Evolutionary conservation across 495 filamentous ascomycete species (phyloP).

Genomic region (Neurospora sp.): DNA sequence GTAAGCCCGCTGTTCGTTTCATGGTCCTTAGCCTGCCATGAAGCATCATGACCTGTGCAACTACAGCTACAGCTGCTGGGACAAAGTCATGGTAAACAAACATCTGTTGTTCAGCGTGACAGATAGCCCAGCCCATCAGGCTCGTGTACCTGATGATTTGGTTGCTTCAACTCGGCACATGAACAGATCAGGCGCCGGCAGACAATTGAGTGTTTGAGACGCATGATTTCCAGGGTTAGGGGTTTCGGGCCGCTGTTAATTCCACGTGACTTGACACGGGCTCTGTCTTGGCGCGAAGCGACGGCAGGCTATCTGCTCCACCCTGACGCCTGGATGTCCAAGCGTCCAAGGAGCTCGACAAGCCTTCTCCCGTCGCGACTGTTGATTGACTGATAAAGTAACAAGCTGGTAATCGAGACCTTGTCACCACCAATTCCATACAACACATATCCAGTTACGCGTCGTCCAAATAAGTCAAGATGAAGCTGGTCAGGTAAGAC

Average conservation of each 20-base stretch:
- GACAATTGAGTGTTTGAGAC: neutral
- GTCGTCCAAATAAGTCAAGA: slow-evolving; percentile 37
- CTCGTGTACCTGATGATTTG: neutral
- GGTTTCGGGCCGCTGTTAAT: neutral
- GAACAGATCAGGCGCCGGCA: neutral
- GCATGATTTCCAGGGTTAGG: neutral
- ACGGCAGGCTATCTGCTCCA: neutral
- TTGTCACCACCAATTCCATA: neutral
- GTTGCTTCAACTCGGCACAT: neutral
- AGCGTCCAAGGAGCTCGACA: neutral
- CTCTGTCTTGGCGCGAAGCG: neutral
- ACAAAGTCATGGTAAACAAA: neutral
- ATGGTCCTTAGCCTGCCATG: neutral
- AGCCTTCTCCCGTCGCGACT: neutral
- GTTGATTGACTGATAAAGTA: neutral
- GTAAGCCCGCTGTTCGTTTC: neutral
- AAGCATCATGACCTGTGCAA: neutral
- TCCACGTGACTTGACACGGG: neutral
- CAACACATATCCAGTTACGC: neutral
- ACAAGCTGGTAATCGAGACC: neutral
- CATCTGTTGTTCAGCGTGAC: neutral
- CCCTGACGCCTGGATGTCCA: neutral
- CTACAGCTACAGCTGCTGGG: neutral
- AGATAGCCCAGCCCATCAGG: neutral
- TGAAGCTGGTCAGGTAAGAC: slow-evolving; percentile 97